Evolutionary conservation across 164 flowering plant genomes (phyloP).

Genomic region (Vitis rotundifolia): DNA sequence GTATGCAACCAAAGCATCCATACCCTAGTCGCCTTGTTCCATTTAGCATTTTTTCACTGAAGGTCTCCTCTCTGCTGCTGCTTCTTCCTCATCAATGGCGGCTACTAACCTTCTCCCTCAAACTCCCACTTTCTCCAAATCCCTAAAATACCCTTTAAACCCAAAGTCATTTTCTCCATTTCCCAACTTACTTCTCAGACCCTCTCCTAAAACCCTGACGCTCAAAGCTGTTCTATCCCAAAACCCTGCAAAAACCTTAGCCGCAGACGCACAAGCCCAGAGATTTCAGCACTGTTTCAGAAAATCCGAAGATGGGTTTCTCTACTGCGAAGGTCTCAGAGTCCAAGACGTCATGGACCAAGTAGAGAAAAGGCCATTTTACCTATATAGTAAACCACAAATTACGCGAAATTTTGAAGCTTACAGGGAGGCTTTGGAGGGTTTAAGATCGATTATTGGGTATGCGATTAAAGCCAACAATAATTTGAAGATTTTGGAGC

Average conservation of each 20-base stretch:
- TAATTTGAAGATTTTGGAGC: slow-evolving; percentile 87
- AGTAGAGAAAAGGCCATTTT: slow-evolving; percentile 82
- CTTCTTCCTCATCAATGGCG: slow-evolving; percentile 44
- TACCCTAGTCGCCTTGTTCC: no score
- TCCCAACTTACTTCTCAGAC: slow-evolving; percentile 17
- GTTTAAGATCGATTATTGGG: slow-evolving; percentile 73
- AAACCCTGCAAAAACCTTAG: slow-evolving; percentile 12
- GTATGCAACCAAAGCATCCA: no score
- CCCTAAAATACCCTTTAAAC: slow-evolving; percentile 20
- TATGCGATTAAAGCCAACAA: slow-evolving; percentile 96
- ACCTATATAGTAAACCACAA: slow-evolving; percentile 86
- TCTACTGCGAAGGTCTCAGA: slow-evolving; percentile 72
- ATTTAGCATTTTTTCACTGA: no score
- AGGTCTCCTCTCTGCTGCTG: no score
- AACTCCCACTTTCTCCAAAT: slow-evolving; percentile 29
- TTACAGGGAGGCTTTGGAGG: slow-evolving; percentile 76
- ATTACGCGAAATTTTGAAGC: slow-evolving; percentile 83
- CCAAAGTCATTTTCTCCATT: slow-evolving; percentile 15
- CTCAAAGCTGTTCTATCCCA: slow-evolving; percentile 46
- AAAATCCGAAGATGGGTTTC: slow-evolving; percentile 72
- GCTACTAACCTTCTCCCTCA: slow-evolving; percentile 42
- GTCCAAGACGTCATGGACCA: slow-evolving; percentile 69
- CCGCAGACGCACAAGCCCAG: slow-evolving; percentile 16
- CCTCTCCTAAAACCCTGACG: slow-evolving; percentile 19
- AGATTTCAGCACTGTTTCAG: slow-evolving; percentile 75